Evolutionary conservation across 805 yeast species (phyloP).

Genomic region (Hanseniaspora guilliermondii): DNA sequence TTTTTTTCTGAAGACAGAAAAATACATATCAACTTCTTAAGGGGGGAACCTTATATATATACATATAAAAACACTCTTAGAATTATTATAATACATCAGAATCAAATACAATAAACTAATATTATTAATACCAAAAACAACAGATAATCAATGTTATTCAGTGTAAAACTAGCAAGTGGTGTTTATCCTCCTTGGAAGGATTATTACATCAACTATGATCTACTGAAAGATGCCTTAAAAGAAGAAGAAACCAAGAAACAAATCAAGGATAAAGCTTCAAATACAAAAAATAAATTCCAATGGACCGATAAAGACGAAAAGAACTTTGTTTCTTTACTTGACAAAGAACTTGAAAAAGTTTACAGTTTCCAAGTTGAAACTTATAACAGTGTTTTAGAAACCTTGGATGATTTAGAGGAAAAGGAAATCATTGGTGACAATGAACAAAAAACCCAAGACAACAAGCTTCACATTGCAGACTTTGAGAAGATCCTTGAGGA

Average conservation of each 20-base stretch:
- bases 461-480: conserved; percentile 42
- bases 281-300: conserved; percentile 16
- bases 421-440: conserved; percentile 21
- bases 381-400: conserved; percentile 55
- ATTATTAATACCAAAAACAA: no score
- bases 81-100: no score
- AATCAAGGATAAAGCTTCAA: conserved; percentile 18
- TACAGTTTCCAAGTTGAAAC: conserved; percentile 57
- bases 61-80: no score
- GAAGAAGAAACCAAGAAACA: conserved; percentile 41
- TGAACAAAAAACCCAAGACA: conserved; percentile 33
- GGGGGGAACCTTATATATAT: no score
- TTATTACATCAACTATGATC: conserved; percentile 54
- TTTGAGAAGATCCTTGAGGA: conserved; percentile 66
- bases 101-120: no score
- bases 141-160: conserved; percentile 73
- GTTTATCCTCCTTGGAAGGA: conserved; percentile 80
- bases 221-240: conserved; percentile 52
- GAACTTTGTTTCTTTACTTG: conserved; percentile 52
- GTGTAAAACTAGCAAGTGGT: conserved; percentile 69
- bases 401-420: conserved; percentile 50
- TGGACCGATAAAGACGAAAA: conserved; percentile 69
- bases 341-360: conserved; percentile 62
- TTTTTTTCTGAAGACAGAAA: no score
- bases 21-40: no score